Evolutionary conservation across 208 protist species (phyloP), one percentile per base, ranked within the genome.

Genomic region (Leptomonas seymouri): DNA sequence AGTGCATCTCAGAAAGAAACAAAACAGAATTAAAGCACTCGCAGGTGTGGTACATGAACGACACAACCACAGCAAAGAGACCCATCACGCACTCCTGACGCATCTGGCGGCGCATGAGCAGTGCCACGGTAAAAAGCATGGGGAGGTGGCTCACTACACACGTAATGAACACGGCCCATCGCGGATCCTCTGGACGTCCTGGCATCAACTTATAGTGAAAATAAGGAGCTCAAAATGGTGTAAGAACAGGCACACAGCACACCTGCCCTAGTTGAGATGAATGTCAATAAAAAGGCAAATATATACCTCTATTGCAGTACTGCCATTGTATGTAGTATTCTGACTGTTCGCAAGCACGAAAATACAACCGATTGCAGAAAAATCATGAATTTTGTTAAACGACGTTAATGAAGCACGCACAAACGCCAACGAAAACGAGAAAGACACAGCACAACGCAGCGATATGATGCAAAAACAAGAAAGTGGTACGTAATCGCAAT

Each of bases 41-140:
- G 41, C 80, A 86, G 3, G 66, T 76, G 70, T 93, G 91, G 63
- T 93, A 93, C 78, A 96, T 87, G 41, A 96, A 70, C 12, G 84
- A 93, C 2, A 73, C 50, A 7, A 75, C 12, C 3, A 96, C 48
- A 27, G 71, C 51, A 59, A 80, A 87, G 20, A 53, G 5, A 1
- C 74, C 76, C 1, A 78, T 25, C 27, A 66, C 64, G 21, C 67
- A 69, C 51, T 87, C 81, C 34, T 73, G 76, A 0, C 66, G 56
- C 65, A 79, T 63, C 12, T 64, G 30, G 21, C 67, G 72, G 0
- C 78, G 71, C 36, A 66, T 61, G 15, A 89, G 62, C 54, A 78
- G 50, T 21, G 36, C 55, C 8, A 82, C 67, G 15, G 60, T 66
- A n/a, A 63, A 71, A 5, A 85, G n/a, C 59, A 89, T 79, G 5